Evolutionary conservation across 208 protist genomes (phyloP).

Genomic region (Zelonia costaricensis): DNA sequence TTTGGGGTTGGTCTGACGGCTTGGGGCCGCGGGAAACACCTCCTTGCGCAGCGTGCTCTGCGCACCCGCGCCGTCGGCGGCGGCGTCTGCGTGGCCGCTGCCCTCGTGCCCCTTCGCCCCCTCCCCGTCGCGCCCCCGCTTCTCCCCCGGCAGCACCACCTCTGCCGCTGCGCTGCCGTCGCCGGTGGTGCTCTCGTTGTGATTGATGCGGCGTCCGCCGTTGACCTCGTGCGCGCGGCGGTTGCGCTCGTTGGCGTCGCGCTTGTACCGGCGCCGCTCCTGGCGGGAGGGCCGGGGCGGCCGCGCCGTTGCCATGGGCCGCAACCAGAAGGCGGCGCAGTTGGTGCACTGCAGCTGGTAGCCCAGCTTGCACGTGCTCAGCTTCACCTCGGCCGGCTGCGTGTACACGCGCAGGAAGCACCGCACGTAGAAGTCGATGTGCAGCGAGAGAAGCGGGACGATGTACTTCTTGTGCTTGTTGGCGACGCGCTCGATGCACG

Average conservation of each 20-base stretch:
- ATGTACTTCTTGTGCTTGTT: conserved; percentile 96
- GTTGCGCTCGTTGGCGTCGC: conserved; percentile 15
- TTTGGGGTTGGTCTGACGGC: conserved; percentile 47
- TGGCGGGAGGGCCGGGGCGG: conserved; percentile 22
- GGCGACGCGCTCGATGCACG: conserved; percentile 91
- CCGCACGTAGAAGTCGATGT: conserved; percentile 99
- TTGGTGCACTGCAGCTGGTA: conserved; percentile 95
- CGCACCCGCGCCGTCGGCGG: neutral
- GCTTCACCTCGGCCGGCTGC: conserved; percentile 89
- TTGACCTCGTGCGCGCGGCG: neutral
- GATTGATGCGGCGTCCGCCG: too few relatives aligned
- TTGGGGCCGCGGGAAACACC: conserved; percentile 41
- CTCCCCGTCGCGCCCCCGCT: too few relatives aligned
- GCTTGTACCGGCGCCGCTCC: conserved; percentile 24
- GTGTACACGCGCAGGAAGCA: conserved; percentile 98
- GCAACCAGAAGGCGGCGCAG: conserved; percentile 94
- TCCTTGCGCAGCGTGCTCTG: conserved; percentile 22
- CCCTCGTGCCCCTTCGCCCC: too few relatives aligned
- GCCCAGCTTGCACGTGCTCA: conserved; percentile 82
- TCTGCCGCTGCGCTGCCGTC: neutral
- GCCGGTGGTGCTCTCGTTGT: too few relatives aligned
- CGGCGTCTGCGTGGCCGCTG: too few relatives aligned
- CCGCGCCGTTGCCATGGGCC: conserved; percentile 80
- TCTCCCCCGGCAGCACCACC: too few relatives aligned
- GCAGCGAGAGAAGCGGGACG: conserved; percentile 95